Evolutionary conservation across 116 monocot genomes (phyloP).

Genomic region (Cymodocea nodosa): DNA sequence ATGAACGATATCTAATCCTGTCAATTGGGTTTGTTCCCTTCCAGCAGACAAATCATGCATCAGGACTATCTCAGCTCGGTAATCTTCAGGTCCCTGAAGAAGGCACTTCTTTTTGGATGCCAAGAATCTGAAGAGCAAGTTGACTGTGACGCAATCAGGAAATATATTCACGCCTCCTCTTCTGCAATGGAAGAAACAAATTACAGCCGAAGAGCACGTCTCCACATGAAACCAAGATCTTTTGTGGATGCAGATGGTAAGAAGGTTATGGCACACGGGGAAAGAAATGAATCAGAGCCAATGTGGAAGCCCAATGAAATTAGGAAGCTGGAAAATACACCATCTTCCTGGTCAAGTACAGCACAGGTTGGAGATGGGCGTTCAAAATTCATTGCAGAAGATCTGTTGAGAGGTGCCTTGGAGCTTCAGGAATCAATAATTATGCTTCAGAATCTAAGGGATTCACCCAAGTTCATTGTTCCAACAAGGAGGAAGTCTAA

Average conservation of each 20-base stretch:
- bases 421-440: constrained; percentile 45
- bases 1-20: background rate
- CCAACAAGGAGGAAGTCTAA: constrained; percentile 2
- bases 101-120: constrained; percentile 1
- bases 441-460: constrained; percentile 27
- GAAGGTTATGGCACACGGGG: constrained; percentile 11
- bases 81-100: constrained; percentile 12
- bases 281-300: constrained; percentile 28
- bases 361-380: constrained; percentile 5
- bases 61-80: constrained; percentile 5
- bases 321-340: constrained; percentile 27
- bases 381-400: constrained; percentile 11
- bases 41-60: constrained; percentile 8
- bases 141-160: background rate
- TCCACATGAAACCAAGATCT: background rate
- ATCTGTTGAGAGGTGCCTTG: constrained; percentile 30
- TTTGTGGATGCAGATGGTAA: constrained; percentile 10
- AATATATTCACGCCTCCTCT: background rate
- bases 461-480: background rate
- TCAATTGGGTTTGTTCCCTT: background rate
- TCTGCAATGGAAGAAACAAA: background rate
- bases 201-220: background rate
- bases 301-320: constrained; percentile 27
- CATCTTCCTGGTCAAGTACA: constrained; percentile 22
- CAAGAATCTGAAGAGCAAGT: background rate